These are phyloP conservation scores for Xylariaceae sp. DNA, from an alignment of 2,329 filamentous ascomycete genomes.

Conservation along the genomic window DNA sequence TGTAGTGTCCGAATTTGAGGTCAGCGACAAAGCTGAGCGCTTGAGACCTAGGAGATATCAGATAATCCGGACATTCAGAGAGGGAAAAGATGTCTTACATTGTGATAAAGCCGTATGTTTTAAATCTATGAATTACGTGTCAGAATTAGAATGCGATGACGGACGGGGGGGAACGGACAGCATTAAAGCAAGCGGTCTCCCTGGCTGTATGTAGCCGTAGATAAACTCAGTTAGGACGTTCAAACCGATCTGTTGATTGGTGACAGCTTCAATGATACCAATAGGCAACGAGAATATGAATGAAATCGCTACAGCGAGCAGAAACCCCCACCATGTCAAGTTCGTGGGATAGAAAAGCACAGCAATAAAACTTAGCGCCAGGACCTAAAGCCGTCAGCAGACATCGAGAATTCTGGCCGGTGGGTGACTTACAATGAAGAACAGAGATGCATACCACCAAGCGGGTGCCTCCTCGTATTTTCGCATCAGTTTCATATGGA, in stretches of 20 bases:
- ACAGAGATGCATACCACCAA: constrained; percentile 68
- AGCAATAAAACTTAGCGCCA: constrained; percentile 59
- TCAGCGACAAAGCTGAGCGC: constrained; percentile 69
- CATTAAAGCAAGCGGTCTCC: constrained; percentile 75
- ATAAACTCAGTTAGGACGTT: constrained; percentile 79
- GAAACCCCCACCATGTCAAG: constrained; percentile 74
- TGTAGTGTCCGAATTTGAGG: constrained; percentile 75
- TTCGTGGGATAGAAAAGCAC: constrained; percentile 69
- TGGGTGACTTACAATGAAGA: constrained; percentile 53
- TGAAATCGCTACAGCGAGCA: constrained; percentile 69
- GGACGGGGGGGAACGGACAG: constrained; percentile 51
- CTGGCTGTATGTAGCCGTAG: constrained; percentile 77
- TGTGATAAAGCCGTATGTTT: constrained; percentile 67
- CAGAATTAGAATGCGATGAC: constrained; percentile 19
- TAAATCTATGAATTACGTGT: constrained; percentile 53
- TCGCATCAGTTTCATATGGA: constrained; percentile 67
- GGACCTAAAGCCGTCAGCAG: constrained; percentile 49
- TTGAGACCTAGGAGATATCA: constrained; percentile 53
- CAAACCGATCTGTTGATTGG: constrained; percentile 73
- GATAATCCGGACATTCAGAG: neutral
- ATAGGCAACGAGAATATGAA: constrained; percentile 69
- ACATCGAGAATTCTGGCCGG: neutral
- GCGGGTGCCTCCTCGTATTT: constrained; percentile 67
- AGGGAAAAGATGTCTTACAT: constrained; percentile 50
- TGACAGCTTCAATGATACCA: constrained; percentile 72